Percentiles rank a stretch among this genome's conserved stretches.
phyloP scores from a whole-genome alignment of 805 yeast species.

The Metschnikowia santaceciliae region DNA sequence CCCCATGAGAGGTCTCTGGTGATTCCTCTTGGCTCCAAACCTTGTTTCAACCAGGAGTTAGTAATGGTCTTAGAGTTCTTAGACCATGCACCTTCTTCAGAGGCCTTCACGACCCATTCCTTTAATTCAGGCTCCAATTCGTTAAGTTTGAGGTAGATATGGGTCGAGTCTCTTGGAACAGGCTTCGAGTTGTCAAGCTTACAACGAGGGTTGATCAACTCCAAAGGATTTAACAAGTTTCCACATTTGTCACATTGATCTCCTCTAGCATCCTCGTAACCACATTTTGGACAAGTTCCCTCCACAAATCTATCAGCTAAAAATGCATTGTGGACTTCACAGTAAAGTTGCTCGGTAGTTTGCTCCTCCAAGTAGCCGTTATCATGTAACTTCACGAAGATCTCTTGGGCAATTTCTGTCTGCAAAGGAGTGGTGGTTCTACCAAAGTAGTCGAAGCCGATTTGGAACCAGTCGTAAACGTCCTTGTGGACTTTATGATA shows the following conservation, averaged over 20 bases:
- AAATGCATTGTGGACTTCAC: slow-evolving; percentile 85
- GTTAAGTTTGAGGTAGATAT: slow-evolving; percentile 78
- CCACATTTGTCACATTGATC: slow-evolving; percentile 99
- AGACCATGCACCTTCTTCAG: slow-evolving; percentile 82
- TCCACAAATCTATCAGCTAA: slow-evolving; percentile 96
- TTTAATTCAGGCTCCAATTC: slow-evolving; percentile 74
- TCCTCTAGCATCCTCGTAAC: slow-evolving; percentile 96
- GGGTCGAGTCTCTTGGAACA: slow-evolving; percentile 74
- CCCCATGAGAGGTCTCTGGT: slow-evolving; percentile 99
- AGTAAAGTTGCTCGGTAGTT: slow-evolving; percentile 83
- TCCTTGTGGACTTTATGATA: slow-evolving; percentile 82
- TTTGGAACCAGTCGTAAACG: slow-evolving; percentile 95
- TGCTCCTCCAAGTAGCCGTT: slow-evolving; percentile 83
- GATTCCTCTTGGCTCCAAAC: slow-evolving; percentile 89
- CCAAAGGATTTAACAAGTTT: slow-evolving; percentile 80
- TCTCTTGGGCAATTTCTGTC: slow-evolving; percentile 94
- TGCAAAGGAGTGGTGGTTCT: slow-evolving; percentile 91
- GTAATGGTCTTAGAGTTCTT: slow-evolving; percentile 87
- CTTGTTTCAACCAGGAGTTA: slow-evolving; percentile 89
- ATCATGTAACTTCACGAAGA: slow-evolving; percentile 70
- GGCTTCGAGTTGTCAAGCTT: slow-evolving; percentile 86
- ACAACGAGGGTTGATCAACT: slow-evolving; percentile 92
- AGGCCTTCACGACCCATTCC: slow-evolving; percentile 67
- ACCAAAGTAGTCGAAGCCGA: slow-evolving; percentile 92
- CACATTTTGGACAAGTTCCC: slow-evolving; percentile 95